phyloP scores from a whole-genome alignment of 805 yeast genomes.

The Kuraishia capsulata region DNA sequence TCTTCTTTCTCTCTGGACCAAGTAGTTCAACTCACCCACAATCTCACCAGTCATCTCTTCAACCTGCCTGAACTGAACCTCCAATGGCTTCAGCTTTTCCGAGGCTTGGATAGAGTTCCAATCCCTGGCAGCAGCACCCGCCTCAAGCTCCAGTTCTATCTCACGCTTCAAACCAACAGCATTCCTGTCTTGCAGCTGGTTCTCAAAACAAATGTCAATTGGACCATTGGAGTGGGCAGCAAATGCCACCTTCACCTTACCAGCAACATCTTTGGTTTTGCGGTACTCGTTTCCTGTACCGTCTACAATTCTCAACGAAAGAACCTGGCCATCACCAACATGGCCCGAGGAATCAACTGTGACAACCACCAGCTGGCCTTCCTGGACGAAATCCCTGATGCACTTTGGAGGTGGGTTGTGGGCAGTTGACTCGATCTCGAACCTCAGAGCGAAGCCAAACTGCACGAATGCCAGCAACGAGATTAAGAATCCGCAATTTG shows the following conservation, averaged over 20 bases:
- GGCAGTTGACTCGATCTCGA: constrained; percentile 21
- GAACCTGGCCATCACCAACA: constrained; percentile 79
- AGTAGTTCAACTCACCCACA: constrained; percentile 67
- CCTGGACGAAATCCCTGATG: constrained; percentile 83
- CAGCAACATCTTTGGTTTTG: constrained; percentile 67
- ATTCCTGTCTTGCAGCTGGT: constrained; percentile 37
- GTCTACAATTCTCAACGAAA: constrained; percentile 63
- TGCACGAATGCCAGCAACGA: background rate
- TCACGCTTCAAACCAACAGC: constrained; percentile 53
- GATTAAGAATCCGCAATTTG: background rate
- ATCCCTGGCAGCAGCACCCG: constrained; percentile 96
- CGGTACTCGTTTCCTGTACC: constrained; percentile 80
- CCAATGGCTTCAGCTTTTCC: constrained; percentile 89
- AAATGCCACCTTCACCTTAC: constrained; percentile 68
- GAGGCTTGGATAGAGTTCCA: constrained; percentile 93
- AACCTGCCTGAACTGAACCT: constrained; percentile 78
- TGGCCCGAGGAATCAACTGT: constrained; percentile 67
- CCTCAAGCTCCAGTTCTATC: constrained; percentile 84
- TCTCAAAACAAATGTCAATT: constrained; percentile 87
- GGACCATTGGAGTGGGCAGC: constrained; percentile 77
- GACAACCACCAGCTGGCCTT: constrained; percentile 82
- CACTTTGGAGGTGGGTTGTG: constrained; percentile 50
- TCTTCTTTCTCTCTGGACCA: constrained; percentile 81
- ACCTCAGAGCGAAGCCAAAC: constrained; percentile 13
- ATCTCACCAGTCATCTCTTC: constrained; percentile 84